These are phyloP conservation scores for Nepenthes mirabilis DNA, from an alignment of 148 eudicot species.

Conservation along the genomic window DNA sequence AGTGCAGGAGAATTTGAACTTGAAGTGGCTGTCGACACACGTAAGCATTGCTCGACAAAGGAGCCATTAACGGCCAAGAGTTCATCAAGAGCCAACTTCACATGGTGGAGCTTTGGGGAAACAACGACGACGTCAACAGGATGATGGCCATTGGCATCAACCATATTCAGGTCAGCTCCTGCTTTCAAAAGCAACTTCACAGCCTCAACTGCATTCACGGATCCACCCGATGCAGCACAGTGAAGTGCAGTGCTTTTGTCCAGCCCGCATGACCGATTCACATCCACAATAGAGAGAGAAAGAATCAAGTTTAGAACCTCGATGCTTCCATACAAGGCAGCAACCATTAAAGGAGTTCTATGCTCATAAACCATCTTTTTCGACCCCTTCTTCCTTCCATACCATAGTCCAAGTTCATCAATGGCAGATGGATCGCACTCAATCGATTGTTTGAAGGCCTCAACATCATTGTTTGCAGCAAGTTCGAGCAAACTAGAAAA, in stretches of 20 bases:
- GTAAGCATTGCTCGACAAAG: conserved; percentile 12
- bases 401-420: conserved; percentile 55
- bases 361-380: conserved; percentile 50
- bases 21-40: conserved; percentile 18
- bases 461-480: conserved; percentile 62
- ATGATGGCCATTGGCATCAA: conserved; percentile 37
- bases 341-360: conserved; percentile 70
- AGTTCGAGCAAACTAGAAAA: conserved; percentile 51
- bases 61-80: conserved; percentile 28
- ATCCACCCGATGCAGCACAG: conserved; percentile 75
- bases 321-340: conserved; percentile 52
- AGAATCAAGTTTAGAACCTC: conserved; percentile 48
- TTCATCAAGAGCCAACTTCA: conserved; percentile 31
- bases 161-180: conserved; percentile 47
- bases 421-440: conserved; percentile 31
- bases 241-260: conserved; percentile 67
- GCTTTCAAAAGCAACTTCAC: conserved; percentile 49
- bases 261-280: conserved; percentile 40
- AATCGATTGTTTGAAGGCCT: conserved; percentile 28
- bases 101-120: conserved; percentile 28
- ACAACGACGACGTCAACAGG: conserved; percentile 47
- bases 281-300: conserved; percentile 40
- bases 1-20: conserved; percentile 29
- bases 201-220: conserved; percentile 32
- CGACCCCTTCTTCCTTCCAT: conserved; percentile 50